Evolutionary conservation across 2,329 filamentous ascomycete genomes (phyloP), one percentile per base, ranked within the genome.

Genomic region (Gaeumannomyces tritici): DNA sequence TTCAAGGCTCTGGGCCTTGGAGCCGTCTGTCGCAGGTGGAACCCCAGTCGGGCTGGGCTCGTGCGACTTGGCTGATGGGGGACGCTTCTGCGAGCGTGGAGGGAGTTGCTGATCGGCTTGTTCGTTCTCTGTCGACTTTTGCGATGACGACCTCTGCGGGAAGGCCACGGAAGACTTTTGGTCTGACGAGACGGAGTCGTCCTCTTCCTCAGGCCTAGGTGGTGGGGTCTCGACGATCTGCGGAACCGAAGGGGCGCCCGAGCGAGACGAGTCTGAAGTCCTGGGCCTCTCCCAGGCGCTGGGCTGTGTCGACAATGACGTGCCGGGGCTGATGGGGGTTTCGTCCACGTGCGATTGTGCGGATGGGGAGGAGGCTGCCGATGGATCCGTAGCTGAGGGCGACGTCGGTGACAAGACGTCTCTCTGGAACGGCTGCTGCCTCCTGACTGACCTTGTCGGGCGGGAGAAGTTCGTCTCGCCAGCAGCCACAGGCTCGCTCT

Each of bases 401-500:
- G 59, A 61, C 54, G 35, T 54, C 18, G 59, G 27, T 21, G 57
- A 12, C 21, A 21, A 27, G 11, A 15, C 70, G 29, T 84, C 80
- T 64, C 77, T 75, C 35, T 79, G 77, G 66, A 80, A 80, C 55
- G 78, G 79, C 61, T 80, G 78, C 65, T 81, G 76, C 64, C 78
- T 73, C 62, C 80, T 73, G 27, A 81, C 74, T 42, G 79, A 74
- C 62, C 77, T 72, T 13, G 75, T 77, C 12, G 87, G 85, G 11
- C 85, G 79, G 13, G 87, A 89, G 69, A 85, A 88, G 67, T 88
- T 89, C n/a, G 42, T 51, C 64, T 83, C 83, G 8, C 77, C 72
- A 11, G 78, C 74, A 29, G 28, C 11, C 12, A 81, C 74, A 3
- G 90, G 88, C 69, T 93, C 90, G 4, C 90, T 90, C 69, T 89